Percentiles rank a stretch among this genome's conserved stretches.
phyloP scores from a whole-genome alignment of 2,329 filamentous ascomycete genomes.

The Diaporthe ilicicola region DNA sequence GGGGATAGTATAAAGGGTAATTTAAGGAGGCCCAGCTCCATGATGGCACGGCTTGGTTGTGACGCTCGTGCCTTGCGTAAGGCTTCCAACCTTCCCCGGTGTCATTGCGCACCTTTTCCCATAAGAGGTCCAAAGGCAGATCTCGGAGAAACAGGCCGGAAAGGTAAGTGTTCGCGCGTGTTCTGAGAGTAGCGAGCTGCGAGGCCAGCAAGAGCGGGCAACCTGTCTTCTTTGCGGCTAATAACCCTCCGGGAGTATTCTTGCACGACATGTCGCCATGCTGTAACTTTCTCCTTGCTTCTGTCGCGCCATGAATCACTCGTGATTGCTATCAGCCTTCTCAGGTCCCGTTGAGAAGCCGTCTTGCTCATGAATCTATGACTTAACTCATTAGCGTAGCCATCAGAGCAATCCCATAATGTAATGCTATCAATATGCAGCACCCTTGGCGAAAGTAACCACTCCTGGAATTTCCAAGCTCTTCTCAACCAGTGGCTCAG shows the following conservation, averaged over 20 bases:
- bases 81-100: too few relatives aligned
- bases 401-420: neutral
- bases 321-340: too few relatives aligned
- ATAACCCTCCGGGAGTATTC: neutral
- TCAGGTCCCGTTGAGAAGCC: neutral
- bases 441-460: conserved; percentile 5
- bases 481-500: neutral
- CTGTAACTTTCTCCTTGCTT: too few relatives aligned
- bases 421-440: conserved; percentile 1
- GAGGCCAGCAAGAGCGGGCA: neutral
- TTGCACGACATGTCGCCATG: neutral
- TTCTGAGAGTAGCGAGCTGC: neutral
- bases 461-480: neutral
- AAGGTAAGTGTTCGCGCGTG: neutral
- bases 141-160: neutral
- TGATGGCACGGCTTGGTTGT: neutral
- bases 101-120: too few relatives aligned
- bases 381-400: neutral
- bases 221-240: neutral
- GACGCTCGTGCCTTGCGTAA: too few relatives aligned
- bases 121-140: too few relatives aligned
- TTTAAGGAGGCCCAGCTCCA: neutral
- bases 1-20: neutral
- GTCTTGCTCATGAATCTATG: neutral
- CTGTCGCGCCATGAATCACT: too few relatives aligned